Conservation (phyloP, 495 filamentous ascomycete genomes). For the Penicillium longicatenatum region DNA sequence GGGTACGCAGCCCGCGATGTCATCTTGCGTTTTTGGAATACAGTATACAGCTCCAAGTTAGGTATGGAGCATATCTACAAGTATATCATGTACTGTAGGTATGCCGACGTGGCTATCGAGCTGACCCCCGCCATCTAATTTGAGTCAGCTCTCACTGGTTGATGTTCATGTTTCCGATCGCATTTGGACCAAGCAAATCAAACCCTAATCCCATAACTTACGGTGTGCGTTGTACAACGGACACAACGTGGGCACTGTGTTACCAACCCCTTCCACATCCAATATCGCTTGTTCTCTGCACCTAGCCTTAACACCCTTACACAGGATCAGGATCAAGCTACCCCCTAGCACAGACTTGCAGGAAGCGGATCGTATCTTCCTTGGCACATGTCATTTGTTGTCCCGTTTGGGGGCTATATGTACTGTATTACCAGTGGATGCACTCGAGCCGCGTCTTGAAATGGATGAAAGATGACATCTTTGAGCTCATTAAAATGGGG, state of each 20-base stretch:
- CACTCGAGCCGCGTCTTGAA: constrained; percentile 6
- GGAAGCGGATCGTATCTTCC: constrained; percentile 20
- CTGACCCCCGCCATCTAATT: constrained; percentile 8
- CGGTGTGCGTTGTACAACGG: constrained; percentile 25
- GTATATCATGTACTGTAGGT: not conserved
- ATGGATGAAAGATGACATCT: constrained; percentile 9
- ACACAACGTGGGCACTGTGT: constrained; percentile 7
- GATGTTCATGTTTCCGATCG: not conserved
- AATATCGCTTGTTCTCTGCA: not conserved
- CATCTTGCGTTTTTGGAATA: not conserved
- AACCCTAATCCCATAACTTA: constrained; percentile 12
- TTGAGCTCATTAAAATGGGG: not conserved
- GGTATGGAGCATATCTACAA: not conserved
- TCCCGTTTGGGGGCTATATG: constrained; percentile 4
- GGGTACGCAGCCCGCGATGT: constrained; percentile 7
- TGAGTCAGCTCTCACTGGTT: not conserved
- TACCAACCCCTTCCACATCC: not conserved
- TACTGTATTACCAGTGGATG: not conserved
- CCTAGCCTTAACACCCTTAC: constrained; percentile 3
- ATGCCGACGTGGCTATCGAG: not conserved
- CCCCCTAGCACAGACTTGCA: constrained; percentile 23
- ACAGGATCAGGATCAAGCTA: constrained; percentile 19
- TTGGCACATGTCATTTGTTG: constrained; percentile 29
- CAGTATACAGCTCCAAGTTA: not conserved
- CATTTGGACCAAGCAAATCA: not conserved